Evolutionary conservation across 139 green algal species (phyloP).

Genomic region (Chlorella sp.): DNA sequence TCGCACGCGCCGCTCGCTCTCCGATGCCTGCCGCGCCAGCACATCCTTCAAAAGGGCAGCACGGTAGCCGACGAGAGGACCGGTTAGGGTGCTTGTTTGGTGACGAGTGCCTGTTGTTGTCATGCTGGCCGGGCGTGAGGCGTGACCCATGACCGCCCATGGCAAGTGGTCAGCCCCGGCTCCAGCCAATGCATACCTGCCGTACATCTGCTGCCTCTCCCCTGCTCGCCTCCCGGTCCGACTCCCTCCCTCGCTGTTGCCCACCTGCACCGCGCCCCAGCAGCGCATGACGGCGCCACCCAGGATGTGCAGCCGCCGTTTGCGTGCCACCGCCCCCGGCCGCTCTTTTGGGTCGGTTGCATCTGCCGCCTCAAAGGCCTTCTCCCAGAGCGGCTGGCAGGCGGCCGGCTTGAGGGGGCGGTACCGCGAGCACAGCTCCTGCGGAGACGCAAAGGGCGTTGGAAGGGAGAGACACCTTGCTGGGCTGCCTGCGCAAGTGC

Average conservation of each 20-base stretch:
- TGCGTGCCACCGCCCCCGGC: not conserved
- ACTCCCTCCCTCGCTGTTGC: not conserved
- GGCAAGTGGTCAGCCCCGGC: too few relatives aligned
- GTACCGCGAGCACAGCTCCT: slow-evolving; percentile 43
- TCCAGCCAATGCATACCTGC: not conserved
- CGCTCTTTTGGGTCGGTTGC: slow-evolving; percentile 1
- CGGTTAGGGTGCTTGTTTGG: too few relatives aligned
- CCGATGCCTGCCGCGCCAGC: slow-evolving; percentile 40
- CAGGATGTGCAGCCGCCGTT: slow-evolving; percentile 54
- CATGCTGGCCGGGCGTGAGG: too few relatives aligned
- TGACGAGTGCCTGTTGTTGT: too few relatives aligned
- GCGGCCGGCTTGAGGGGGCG: not conserved
- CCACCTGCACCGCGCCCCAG: slow-evolving; percentile 57
- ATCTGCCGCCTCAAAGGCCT: slow-evolving; percentile 36
- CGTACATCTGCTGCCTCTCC: not conserved
- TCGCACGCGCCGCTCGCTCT: slow-evolving; percentile 50
- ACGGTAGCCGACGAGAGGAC: not conserved
- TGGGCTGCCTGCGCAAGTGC: too few relatives aligned
- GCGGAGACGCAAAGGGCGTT: not conserved
- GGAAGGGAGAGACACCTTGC: not conserved
- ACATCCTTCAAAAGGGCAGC: slow-evolving; percentile 17
- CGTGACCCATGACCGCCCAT: too few relatives aligned
- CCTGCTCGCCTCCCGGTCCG: not conserved
- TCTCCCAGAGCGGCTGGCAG: slow-evolving; percentile 45
- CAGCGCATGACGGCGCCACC: slow-evolving; percentile 62